These are phyloP conservation scores for Xenoacremonium recifei DNA, from an alignment of 2,329 filamentous ascomycete genomes.

Conservation along the genomic window DNA sequence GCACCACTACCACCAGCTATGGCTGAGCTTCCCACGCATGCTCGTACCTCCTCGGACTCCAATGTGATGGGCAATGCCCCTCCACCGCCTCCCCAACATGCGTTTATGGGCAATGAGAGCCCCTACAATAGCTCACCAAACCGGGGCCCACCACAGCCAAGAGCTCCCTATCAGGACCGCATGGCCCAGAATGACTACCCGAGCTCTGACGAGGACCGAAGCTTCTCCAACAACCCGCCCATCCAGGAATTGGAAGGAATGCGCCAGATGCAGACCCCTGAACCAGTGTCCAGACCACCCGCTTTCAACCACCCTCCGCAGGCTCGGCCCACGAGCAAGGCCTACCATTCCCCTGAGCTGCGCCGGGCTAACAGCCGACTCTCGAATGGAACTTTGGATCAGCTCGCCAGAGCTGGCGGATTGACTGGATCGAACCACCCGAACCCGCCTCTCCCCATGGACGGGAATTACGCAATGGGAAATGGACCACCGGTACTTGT, in stretches of 20 bases:
- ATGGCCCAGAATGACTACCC: slow-evolving; percentile 50
- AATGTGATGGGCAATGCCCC: slow-evolving; percentile 26
- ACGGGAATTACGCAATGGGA: slow-evolving; percentile 31
- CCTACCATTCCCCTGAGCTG: slow-evolving; percentile 73
- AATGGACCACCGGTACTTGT: slow-evolving; percentile 49
- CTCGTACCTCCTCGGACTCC: slow-evolving; percentile 49
- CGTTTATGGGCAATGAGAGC: slow-evolving; percentile 22
- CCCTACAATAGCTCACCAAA: slow-evolving; percentile 31
- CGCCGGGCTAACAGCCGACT: slow-evolving; percentile 81
- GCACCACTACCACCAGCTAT: slow-evolving; percentile 34
- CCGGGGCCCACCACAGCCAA: slow-evolving; percentile 35
- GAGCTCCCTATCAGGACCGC: slow-evolving; percentile 42
- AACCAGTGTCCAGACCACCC: slow-evolving; percentile 76
- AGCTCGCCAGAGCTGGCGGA: slow-evolving; percentile 70
- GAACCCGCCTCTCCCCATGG: slow-evolving; percentile 28
- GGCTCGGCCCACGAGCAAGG: slow-evolving; percentile 64
- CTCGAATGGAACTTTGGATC: slow-evolving; percentile 76
- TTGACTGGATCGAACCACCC: slow-evolving; percentile 41
- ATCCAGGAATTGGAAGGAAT: slow-evolving; percentile 54
- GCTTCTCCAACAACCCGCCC: slow-evolving; percentile 34
- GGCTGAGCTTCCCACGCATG: slow-evolving; percentile 34
- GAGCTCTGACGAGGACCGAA: slow-evolving; percentile 56
- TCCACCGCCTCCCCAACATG: slow-evolving; percentile 23
- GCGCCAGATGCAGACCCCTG: slow-evolving; percentile 61
- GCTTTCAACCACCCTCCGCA: slow-evolving; percentile 75